Percentiles rank a stretch among this genome's conserved stretches.
These are phyloP conservation scores for Paracoccidioides brasiliensis DNA, from an alignment of 2,329 filamentous ascomycete species.

Conservation along the genomic window DNA sequence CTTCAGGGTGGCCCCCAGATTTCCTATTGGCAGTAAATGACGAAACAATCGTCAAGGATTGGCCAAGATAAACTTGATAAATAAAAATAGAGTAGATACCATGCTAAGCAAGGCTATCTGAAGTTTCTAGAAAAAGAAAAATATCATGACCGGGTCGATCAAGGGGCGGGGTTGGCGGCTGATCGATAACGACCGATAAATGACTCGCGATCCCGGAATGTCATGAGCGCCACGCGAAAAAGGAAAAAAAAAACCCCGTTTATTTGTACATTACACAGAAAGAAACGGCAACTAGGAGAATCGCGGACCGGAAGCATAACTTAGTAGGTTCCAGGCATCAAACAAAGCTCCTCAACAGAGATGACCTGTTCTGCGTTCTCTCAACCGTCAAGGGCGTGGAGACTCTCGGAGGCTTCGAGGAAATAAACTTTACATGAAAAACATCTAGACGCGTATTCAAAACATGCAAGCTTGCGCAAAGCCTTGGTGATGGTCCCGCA, in stretches of 20 bases:
- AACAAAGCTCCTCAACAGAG: neutral
- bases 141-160: neutral
- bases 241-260: neutral
- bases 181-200: slow-evolving; percentile 5
- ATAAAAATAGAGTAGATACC: neutral
- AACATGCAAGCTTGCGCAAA: neutral
- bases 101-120: neutral
- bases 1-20: neutral
- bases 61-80: neutral
- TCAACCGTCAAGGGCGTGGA: neutral
- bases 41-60: neutral
- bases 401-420: neutral
- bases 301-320: neutral
- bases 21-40: neutral
- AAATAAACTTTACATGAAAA: slow-evolving; percentile 1
- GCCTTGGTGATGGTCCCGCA: neutral
- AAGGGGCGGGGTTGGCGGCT: neutral
- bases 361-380: neutral
- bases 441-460: neutral
- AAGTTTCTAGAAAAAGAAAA: slow-evolving; percentile 1
- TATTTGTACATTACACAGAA: neutral
- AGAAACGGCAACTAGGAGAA: neutral
- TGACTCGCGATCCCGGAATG: neutral
- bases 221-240: neutral
- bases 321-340: neutral